Evolutionary conservation across 2,329 filamentous ascomycete genomes (phyloP).

Genomic region (Fusarium udum): DNA sequence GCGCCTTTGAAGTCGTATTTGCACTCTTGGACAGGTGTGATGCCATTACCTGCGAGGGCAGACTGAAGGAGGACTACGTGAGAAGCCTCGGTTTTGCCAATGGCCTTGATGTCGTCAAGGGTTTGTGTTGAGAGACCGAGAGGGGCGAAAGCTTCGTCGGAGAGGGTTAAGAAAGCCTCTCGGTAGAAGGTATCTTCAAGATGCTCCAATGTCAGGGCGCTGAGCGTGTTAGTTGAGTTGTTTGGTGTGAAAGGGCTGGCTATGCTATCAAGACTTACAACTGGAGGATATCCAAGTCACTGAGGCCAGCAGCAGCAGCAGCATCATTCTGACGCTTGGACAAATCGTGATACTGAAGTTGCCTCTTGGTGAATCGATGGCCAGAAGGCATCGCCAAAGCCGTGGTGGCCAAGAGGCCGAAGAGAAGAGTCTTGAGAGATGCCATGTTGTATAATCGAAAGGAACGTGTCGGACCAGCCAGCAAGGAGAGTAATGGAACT

Average conservation of each 20-base stretch:
- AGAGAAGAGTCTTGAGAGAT: constrained; percentile 52
- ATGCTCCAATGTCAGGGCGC: constrained; percentile 76
- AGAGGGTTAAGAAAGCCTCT: constrained; percentile 74
- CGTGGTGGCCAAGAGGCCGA: constrained; percentile 57
- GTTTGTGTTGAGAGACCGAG: constrained; percentile 46
- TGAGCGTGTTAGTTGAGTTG: constrained; percentile 21
- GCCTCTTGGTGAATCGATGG: constrained; percentile 55
- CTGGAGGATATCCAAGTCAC: constrained; percentile 66
- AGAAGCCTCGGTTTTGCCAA: constrained; percentile 69
- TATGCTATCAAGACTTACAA: constrained; percentile 56
- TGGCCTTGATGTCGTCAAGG: constrained; percentile 63
- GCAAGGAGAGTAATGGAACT: constrained; percentile 1
- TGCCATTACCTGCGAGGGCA: constrained; percentile 62
- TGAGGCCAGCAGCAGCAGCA: constrained; percentile 57
- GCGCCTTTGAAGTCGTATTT: constrained; percentile 79
- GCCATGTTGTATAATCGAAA: constrained; percentile 45
- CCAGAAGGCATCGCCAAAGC: constrained; percentile 59
- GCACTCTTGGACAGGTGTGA: constrained; percentile 74
- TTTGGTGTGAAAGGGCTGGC: not conserved
- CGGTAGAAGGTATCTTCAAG: constrained; percentile 79
- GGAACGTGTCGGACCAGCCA: constrained; percentile 39
- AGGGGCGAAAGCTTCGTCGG: constrained; percentile 70
- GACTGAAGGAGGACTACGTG: constrained; percentile 55
- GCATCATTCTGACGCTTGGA: constrained; percentile 62
- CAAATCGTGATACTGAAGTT: constrained; percentile 58